Evolutionary conservation across 1,284 basidiomycete genomes (phyloP), one percentile per base, ranked within the genome.

Genomic region (Moniliophthora roreri): DNA sequence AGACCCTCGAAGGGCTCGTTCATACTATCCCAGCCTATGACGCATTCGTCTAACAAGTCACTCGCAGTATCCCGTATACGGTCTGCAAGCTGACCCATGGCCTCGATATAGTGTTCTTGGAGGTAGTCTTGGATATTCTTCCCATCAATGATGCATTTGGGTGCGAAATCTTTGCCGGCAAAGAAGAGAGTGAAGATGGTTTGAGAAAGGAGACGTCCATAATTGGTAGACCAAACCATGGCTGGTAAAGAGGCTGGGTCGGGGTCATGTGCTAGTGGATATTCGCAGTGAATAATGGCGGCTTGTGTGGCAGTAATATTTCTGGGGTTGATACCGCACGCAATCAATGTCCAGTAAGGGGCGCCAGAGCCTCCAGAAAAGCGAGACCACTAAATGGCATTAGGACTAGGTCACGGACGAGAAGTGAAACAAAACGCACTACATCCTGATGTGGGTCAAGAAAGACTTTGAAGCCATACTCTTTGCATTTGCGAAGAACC

Each of bases 161-260:
- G 96, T 0, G 95, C 94, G 67, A 87, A 98, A 49, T 88, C 85
- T 32, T 82, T 82, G 3, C 96, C 96, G 24, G 89, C 95, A 66
- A 94, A 98, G 81, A 98, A 98, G 53, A 99, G 81, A 2, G 95
- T 94, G 74, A 94, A 97, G 51, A 98, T 67, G 3, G 95, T 97
- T 66, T 95, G 93, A 11, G 85, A 86, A 37, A 89, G 84, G 15
- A 98, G 82, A 10, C 91, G 91, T 45, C 89, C 87, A 65, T 98
- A 98, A 68, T 98, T 98, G 20, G 96, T 98, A 13, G 89, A 87
- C 96, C 96, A 98, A 58, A 95, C 84, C 96, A 99, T 99, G 48
- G 88, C 84, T 1, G 96, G 95, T 56, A 94, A 81, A 0, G 80
- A 69, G 6, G 80, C 74, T 0, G 96, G 94, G 58, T 90, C 78